Percentiles rank a stretch among this genome's conserved stretches.
phyloP scores from a whole-genome alignment of 768 basidiomycete genomes.

The Calocybe gangraenosa region DNA sequence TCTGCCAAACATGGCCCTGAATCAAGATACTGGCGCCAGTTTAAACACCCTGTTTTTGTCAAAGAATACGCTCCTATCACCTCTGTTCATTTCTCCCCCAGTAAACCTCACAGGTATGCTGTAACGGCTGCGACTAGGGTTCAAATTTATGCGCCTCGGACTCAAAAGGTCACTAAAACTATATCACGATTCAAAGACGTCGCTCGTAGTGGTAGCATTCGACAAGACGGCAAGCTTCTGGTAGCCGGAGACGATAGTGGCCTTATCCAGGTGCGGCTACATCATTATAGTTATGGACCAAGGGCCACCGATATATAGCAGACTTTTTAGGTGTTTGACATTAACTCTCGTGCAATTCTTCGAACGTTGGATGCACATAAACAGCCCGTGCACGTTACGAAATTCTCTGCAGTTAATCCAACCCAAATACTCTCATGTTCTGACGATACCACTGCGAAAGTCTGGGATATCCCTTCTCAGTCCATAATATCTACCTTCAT shows the following conservation, averaged over 20 bases:
- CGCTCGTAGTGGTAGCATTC: conserved; percentile 83
- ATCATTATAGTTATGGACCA: conserved; percentile 11
- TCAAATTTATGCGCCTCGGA: conserved; percentile 93
- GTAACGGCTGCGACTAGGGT: conserved; percentile 93
- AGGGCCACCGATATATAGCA: neutral
- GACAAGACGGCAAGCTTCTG: conserved; percentile 90
- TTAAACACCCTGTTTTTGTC: conserved; percentile 88
- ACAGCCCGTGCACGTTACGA: conserved; percentile 93
- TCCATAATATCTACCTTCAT: conserved; percentile 72
- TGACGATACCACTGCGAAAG: conserved; percentile 89
- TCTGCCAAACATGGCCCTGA: conserved; percentile 63
- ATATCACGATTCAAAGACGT: conserved; percentile 97
- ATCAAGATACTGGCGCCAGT: conserved; percentile 83
- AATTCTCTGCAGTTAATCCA: conserved; percentile 78
- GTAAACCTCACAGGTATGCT: conserved; percentile 90
- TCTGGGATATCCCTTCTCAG: conserved; percentile 96
- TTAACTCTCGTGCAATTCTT: conserved; percentile 89
- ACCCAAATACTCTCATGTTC: conserved; percentile 92
- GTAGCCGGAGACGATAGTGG: conserved; percentile 96
- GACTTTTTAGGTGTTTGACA: conserved; percentile 77
- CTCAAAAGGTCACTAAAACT: conserved; percentile 94
- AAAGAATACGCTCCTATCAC: conserved; percentile 98
- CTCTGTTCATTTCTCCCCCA: conserved; percentile 84
- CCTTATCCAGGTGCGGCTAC: conserved; percentile 58
- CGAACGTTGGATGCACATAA: conserved; percentile 91